Conservation (phyloP, 192 early-diverging fungal species). For the Helicostylum pulchrum region DNA sequence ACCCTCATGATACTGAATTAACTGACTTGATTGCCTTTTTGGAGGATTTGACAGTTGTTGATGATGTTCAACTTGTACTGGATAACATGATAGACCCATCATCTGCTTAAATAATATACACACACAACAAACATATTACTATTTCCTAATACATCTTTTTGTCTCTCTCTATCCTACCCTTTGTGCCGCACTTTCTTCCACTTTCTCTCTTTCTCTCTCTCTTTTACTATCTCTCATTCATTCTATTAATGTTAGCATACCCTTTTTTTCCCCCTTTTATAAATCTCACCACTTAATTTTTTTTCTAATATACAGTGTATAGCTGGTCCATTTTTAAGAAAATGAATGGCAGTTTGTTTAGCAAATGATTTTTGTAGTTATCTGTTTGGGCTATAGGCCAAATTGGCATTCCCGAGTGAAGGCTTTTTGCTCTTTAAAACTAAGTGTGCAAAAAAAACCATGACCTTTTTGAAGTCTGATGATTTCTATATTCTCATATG, state of each 20-base stretch:
- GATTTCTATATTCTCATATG: no score
- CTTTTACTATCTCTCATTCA: constrained; percentile 2
- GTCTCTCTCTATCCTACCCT: no score
- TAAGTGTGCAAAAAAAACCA: no score
- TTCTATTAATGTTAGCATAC: constrained; percentile 14
- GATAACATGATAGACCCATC: constrained; percentile 32
- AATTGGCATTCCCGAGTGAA: no score
- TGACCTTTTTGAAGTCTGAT: no score
- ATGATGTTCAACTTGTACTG: constrained; percentile 71
- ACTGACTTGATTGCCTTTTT: constrained; percentile 83
- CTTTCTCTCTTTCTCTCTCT: not conserved
- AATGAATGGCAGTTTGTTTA: no score
- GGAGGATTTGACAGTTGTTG: constrained; percentile 73
- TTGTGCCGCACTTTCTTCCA: no score
- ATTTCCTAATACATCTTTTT: constrained; percentile 2
- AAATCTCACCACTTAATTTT: not conserved
- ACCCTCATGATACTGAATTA: constrained; percentile 84
- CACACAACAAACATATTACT: not conserved
- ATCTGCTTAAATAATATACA: not conserved
- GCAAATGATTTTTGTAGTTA: no score
- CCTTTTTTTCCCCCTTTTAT: constrained; percentile 1
- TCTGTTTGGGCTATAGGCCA: no score
- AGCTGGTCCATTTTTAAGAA: no score
- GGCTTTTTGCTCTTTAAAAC: no score
- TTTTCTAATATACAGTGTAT: no score